Percentiles rank a stretch among this genome's conserved stretches.
Evolutionary conservation across 441 rosid species (phyloP).

Genomic region (Erysimum pusillum): DNA sequence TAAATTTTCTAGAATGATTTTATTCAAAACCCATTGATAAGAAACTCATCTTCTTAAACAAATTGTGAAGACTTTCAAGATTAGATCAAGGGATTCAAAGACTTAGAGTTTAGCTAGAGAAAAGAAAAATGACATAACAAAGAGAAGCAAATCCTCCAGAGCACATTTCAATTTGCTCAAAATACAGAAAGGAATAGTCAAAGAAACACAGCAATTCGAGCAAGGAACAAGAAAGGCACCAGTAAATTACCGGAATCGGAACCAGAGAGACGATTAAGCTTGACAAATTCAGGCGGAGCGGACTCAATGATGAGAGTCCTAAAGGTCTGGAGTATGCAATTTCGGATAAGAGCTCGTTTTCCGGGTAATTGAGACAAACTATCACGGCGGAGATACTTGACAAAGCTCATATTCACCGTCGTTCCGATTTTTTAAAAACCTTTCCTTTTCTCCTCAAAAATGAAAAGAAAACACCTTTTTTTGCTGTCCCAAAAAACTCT

Average conservation of each 20-base stretch:
- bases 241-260: conserved; percentile 71
- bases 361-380: conserved; percentile 30
- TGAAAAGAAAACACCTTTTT: too few species aligned
- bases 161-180: neutral
- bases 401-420: conserved; percentile 42
- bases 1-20: neutral
- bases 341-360: conserved; percentile 34
- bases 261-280: conserved; percentile 63
- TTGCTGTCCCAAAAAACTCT: too few species aligned
- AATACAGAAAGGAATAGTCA: neutral
- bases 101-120: neutral
- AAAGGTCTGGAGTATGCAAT: conserved; percentile 50
- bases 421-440: conserved; percentile 13
- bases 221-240: neutral
- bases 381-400: conserved; percentile 47
- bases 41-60: neutral
- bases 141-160: neutral
- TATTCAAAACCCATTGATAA: neutral
- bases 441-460: neutral
- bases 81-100: neutral
- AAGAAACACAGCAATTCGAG: neutral
- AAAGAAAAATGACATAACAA: neutral
- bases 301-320: conserved; percentile 79
- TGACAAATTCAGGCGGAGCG: conserved; percentile 67
- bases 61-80: neutral